phyloP scores from a whole-genome alignment of 176 grass and related monocot genomes.

The Saccharum spontaneum region DNA sequence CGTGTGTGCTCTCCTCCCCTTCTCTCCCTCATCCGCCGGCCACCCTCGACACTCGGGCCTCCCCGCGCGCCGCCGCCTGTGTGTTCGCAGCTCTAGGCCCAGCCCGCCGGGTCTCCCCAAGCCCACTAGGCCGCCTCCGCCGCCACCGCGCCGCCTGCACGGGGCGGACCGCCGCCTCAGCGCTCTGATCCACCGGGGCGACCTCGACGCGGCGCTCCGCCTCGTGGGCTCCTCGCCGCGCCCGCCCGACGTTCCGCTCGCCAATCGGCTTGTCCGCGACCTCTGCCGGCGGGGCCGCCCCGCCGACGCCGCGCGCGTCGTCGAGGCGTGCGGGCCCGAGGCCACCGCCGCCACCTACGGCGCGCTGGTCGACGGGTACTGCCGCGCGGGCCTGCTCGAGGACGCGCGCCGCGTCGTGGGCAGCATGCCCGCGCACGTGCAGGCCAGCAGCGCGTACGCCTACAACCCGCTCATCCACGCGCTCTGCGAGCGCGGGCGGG shows the following conservation, averaged over 20 bases:
- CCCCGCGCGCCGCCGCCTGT: background rate
- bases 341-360: slow-evolving; percentile 68
- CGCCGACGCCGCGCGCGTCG: slow-evolving; percentile 51
- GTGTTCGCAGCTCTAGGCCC: slow-evolving; percentile 33
- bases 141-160: slow-evolving; percentile 32
- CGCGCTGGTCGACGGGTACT: slow-evolving; percentile 59
- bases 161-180: slow-evolving; percentile 51
- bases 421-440: slow-evolving; percentile 46
- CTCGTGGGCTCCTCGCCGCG: slow-evolving; percentile 37
- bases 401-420: slow-evolving; percentile 57
- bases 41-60: background rate
- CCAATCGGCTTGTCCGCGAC: slow-evolving; percentile 64
- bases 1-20: slow-evolving; percentile 29
- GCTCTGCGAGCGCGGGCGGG: slow-evolving; percentile 52
- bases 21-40: slow-evolving; percentile 23
- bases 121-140: background rate
- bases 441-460: slow-evolving; percentile 52
- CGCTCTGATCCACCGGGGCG: slow-evolving; percentile 50
- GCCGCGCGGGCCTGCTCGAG: slow-evolving; percentile 57
- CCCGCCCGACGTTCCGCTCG: slow-evolving; percentile 48
- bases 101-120: slow-evolving; percentile 12
- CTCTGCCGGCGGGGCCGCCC: slow-evolving; percentile 65
- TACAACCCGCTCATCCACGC: slow-evolving; percentile 76
- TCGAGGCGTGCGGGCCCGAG: slow-evolving; percentile 48
- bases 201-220: slow-evolving; percentile 61